Conservation (phyloP, 495 filamentous ascomycete genomes). For the Chaetomidium leptoderma region DNA sequence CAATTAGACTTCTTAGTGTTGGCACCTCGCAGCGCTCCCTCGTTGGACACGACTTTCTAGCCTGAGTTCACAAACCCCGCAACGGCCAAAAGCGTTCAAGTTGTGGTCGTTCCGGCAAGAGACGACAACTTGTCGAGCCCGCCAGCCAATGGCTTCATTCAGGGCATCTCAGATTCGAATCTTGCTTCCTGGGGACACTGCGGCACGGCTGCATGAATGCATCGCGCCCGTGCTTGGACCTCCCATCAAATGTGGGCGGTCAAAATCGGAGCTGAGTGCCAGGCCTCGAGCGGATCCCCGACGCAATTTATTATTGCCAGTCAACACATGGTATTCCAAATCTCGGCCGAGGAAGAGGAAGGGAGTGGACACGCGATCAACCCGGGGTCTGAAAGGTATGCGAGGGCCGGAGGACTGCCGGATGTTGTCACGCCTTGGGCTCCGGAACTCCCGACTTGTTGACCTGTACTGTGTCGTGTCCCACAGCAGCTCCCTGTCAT, state of each 20-base stretch:
- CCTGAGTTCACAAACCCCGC: not conserved
- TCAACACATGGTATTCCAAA: not conserved
- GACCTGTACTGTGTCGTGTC: not conserved
- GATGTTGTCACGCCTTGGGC: not conserved
- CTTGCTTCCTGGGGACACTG: conserved; percentile 9
- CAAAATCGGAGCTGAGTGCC: not conserved
- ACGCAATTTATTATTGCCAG: no score
- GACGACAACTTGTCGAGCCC: not conserved
- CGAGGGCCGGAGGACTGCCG: not conserved
- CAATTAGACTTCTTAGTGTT: not conserved
- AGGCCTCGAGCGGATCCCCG: no score
- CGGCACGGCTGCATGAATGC: conserved; percentile 14
- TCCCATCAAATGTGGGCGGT: not conserved
- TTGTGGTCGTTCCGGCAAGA: conserved; percentile 3
- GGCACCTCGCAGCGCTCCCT: not conserved
- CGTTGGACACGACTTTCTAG: not conserved
- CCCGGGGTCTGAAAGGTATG: not conserved
- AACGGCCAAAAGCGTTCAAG: not conserved
- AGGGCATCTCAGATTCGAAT: conserved; percentile 12
- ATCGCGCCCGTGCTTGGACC: conserved; percentile 7
- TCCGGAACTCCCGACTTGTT: not conserved
- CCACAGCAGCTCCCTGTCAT: not conserved
- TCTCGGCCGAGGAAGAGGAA: not conserved
- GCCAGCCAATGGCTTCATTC: conserved; percentile 8
- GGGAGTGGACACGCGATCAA: not conserved